Base-by-base conservation (phyloP, 192 early-diverging fungal species). In the Pilobolus umbonatus region DNA sequence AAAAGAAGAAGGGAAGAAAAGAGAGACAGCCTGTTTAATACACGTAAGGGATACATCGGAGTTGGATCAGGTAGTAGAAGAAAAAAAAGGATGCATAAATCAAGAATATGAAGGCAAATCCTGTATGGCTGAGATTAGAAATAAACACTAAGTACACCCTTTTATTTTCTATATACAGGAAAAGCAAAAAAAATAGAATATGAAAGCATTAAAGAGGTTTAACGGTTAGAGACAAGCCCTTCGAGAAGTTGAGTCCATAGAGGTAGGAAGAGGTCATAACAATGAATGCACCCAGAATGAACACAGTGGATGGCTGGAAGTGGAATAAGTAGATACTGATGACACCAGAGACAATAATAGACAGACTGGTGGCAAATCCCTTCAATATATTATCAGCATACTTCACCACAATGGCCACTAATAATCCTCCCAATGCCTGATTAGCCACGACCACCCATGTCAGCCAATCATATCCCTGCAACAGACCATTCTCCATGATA, bases 341-440 rank as follows among this genome's bases (percentile, higher is more conserved):
- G 47, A 90, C 62, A 7, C 83, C 85, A 0, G 90, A 92, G 6
- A 91, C 71, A 32, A 94, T 89, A 50, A 94, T 93, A 15, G 92
- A 90, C 7, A 94, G 57, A 3, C 87, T 89, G 2, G 92, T 94
- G 0, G 92, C 90, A 73, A 94, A 94, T 5, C 92, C 90, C 55
- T 94, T 94, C 4, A 94, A 62, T 61, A 94, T 94, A 64, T 93
- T 94, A 69, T 94, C 92, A 8, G 92, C 90, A 60, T 89, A 93
- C 67, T 92, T 89, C 28, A 94, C 92, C 9, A 94, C 90, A 22
- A 94, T 68, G 0, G 92, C 88, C 0, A 94, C 92, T 45, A 94
- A 67, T n/a, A 94, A 61, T 8, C 92, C 92, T 24, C 92, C 92
- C 29, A 93, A 57, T 5, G 92, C 92, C 57, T 92, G 90, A 55